phyloP scores from a whole-genome alignment of 2,329 filamentous ascomycete genomes.

The Tolypocladium guangdongense region DNA sequence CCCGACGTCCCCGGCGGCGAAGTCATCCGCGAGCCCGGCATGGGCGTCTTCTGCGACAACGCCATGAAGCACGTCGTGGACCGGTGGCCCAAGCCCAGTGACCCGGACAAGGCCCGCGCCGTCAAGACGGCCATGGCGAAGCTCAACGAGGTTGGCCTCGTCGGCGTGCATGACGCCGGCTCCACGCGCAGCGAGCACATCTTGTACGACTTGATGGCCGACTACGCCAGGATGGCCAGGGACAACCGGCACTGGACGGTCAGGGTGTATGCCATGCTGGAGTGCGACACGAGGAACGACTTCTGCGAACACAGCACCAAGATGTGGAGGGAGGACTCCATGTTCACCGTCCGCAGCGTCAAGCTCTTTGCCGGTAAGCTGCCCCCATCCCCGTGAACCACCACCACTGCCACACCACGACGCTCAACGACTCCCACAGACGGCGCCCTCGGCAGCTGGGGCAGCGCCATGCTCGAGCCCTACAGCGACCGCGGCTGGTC shows the following conservation, averaged over 20 bases:
- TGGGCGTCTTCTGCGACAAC: constrained; percentile 64
- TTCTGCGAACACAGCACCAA: constrained; percentile 44
- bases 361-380: constrained; percentile 56
- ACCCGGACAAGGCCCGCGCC: constrained; percentile 40
- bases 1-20: constrained; percentile 52
- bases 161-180: constrained; percentile 60
- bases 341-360: constrained; percentile 49
- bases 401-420: background rate
- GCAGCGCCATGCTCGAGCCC: constrained; percentile 59
- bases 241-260: constrained; percentile 49
- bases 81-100: constrained; percentile 45
- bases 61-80: constrained; percentile 52
- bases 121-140: constrained; percentile 49
- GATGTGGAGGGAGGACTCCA: constrained; percentile 32
- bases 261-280: constrained; percentile 57
- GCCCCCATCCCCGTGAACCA: too few relatives aligned
- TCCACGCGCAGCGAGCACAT: constrained; percentile 42
- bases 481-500: constrained; percentile 53
- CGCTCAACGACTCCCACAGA: constrained; percentile 27
- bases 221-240: constrained; percentile 15
- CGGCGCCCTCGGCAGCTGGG: constrained; percentile 61
- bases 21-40: constrained; percentile 47
- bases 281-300: constrained; percentile 53
- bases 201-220: constrained; percentile 42
- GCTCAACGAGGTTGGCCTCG: constrained; percentile 53